A percentile compares a stretch with the other conserved stretches of the same genome.
These are phyloP conservation scores for Dalbergia cultrata DNA, from an alignment of 306 rosid species.

Conservation along the genomic window DNA sequence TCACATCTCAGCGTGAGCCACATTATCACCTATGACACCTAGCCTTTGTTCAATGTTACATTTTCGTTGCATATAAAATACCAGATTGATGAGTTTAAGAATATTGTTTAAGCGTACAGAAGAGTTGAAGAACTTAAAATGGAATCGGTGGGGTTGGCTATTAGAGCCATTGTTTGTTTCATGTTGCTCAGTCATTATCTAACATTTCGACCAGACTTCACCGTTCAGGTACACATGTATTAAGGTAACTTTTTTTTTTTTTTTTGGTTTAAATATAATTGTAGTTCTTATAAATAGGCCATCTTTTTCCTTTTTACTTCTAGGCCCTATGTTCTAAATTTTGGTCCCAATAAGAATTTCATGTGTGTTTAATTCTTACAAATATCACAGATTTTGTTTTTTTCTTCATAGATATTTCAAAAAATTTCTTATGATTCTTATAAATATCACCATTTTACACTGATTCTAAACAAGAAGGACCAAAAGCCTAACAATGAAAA, in stretches of 20 bases:
- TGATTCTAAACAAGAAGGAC: too few relatives aligned
- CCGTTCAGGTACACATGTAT: slow-evolving; percentile 41
- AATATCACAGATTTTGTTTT: too few relatives aligned
- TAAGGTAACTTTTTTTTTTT: background rate
- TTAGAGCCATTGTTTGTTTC: slow-evolving; percentile 42
- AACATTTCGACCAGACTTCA: slow-evolving; percentile 34
- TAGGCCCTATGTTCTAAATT: too few relatives aligned
- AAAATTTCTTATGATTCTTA: too few relatives aligned
- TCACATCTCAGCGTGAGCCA: slow-evolving; percentile 27
- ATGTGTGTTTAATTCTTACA: too few relatives aligned
- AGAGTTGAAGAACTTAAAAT: slow-evolving; percentile 32
- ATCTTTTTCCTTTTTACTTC: too few relatives aligned
- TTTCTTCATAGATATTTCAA: too few relatives aligned
- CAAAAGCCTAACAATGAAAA: too few relatives aligned
- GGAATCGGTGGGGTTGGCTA: slow-evolving; percentile 29
- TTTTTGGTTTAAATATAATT: too few relatives aligned
- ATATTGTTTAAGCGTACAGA: background rate
- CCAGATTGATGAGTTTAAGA: background rate
- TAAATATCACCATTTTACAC: too few relatives aligned
- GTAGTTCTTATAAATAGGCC: too few relatives aligned
- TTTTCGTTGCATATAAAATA: slow-evolving; percentile 1
- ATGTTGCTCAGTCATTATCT: slow-evolving; percentile 33
- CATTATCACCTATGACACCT: slow-evolving; percentile 20
- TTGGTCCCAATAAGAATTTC: too few relatives aligned
- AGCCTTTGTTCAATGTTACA: background rate